phyloP scores from a whole-genome alignment of 129 eudicot genomes.

The Chrysanthemum seticuspe region DNA sequence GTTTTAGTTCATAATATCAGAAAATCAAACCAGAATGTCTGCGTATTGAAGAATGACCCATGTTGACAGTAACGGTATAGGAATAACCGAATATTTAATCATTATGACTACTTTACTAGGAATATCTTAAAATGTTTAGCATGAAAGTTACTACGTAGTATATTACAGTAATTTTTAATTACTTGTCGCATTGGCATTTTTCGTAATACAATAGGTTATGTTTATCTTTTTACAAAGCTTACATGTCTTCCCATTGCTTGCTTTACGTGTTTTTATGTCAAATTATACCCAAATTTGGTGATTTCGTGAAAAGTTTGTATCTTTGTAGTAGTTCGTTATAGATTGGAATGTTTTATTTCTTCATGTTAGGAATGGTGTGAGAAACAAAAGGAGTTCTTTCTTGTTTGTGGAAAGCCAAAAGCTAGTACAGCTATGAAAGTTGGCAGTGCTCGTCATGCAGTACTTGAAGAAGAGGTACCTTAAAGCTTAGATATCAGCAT shows the following conservation, averaged over 20 bases:
- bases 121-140: not conserved
- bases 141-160: not conserved
- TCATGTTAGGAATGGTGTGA: conserved; percentile 88
- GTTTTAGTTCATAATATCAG: no score
- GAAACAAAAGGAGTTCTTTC: conserved; percentile 64
- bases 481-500: not conserved
- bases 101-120: not conserved
- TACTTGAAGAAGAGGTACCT: conserved; percentile 77
- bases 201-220: not conserved
- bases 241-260: no score
- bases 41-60: not conserved
- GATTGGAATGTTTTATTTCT: not conserved
- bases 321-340: not conserved
- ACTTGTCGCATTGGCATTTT: not conserved
- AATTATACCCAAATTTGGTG: not conserved
- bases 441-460: conserved; percentile 80
- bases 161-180: not conserved
- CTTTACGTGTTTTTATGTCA: not conserved
- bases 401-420: conserved; percentile 57
- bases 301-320: not conserved
- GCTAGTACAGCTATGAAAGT: conserved; percentile 77
- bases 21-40: not conserved
- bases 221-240: not conserved
- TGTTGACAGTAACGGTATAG: no score
- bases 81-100: not conserved